Conservation (phyloP, 2,329 filamentous ascomycete genomes). For the Neurospora sp. region DNA sequence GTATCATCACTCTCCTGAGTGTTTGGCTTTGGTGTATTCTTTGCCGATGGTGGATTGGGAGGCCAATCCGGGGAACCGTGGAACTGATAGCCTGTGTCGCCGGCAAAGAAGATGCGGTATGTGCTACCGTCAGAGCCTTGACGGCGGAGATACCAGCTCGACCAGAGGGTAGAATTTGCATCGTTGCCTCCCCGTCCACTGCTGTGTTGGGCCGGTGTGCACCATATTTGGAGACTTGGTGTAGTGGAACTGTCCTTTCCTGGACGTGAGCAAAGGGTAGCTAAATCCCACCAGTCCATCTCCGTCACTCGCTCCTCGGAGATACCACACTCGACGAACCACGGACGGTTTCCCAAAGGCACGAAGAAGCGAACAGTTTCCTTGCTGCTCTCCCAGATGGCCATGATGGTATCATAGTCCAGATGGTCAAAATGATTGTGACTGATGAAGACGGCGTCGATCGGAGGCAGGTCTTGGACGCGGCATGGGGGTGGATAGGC, state of each 20-base stretch:
- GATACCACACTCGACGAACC: constrained; percentile 53
- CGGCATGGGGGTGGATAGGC: constrained; percentile 41
- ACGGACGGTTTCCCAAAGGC: constrained; percentile 54
- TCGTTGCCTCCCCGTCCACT: constrained; percentile 49
- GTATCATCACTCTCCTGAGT: constrained; percentile 2
- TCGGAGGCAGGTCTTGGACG: constrained; percentile 37
- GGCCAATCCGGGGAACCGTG: constrained; percentile 17
- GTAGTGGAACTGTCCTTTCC: constrained; percentile 1
- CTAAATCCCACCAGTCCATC: constrained; percentile 67
- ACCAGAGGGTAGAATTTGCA: constrained; percentile 54
- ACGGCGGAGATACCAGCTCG: constrained; percentile 50
- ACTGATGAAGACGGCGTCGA: constrained; percentile 42
- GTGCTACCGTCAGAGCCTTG: constrained; percentile 23
- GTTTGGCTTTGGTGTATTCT: background rate
- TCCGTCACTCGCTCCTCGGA: constrained; percentile 48
- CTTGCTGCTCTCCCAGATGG: constrained; percentile 27
- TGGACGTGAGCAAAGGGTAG: constrained; percentile 32
- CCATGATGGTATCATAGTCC: constrained; percentile 33
- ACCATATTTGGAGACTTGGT: constrained; percentile 45
- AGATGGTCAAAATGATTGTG: constrained; percentile 50
- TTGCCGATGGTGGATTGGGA: constrained; percentile 4
- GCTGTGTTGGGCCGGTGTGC: constrained; percentile 61
- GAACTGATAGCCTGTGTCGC: constrained; percentile 57
- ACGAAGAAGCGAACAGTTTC: constrained; percentile 51
- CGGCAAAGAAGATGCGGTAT: constrained; percentile 55